A percentile compares a stretch with the other conserved stretches of the same genome.
Evolutionary conservation across 352 stramenopile species (phyloP).

Genomic region (Phytophthora pluvialis): DNA sequence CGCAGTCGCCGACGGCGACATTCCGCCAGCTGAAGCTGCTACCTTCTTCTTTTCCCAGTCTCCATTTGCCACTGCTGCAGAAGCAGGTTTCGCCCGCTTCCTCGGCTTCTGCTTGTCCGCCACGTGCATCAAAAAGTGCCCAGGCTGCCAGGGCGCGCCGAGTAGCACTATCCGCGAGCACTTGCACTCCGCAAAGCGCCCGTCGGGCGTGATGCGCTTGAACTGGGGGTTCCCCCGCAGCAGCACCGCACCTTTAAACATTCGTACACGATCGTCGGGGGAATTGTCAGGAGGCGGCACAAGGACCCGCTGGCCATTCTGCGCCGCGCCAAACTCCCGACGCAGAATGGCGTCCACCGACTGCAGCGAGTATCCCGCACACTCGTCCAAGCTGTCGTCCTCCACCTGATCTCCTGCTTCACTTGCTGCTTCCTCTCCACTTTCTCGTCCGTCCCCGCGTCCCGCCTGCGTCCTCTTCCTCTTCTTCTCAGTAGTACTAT

Average conservation of each 20-base stretch:
- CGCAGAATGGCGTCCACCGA: constrained; percentile 39
- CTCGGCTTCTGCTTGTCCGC: constrained; percentile 54
- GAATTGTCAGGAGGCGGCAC: constrained; percentile 7
- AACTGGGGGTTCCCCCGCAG: constrained; percentile 58
- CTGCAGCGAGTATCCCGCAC: constrained; percentile 34
- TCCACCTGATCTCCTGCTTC: neutral
- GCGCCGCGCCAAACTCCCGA: constrained; percentile 33
- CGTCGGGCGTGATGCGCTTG: constrained; percentile 65
- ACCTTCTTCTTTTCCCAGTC: constrained; percentile 30
- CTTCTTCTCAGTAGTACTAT: constrained; percentile 23
- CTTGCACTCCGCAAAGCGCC: constrained; percentile 69
- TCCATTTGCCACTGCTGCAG: neutral
- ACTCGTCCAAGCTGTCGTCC: constrained; percentile 8
- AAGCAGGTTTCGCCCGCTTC: constrained; percentile 32
- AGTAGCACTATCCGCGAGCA: constrained; percentile 73
- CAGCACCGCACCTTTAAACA: constrained; percentile 41
- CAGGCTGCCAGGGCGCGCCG: constrained; percentile 52
- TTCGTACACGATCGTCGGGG: constrained; percentile 18
- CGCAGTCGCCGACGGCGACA: constrained; percentile 1
- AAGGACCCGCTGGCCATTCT: constrained; percentile 27
- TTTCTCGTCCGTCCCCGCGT: neutral
- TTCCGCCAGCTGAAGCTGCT: no score
- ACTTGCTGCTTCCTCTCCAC: constrained; percentile 1
- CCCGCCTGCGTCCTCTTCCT: constrained; percentile 13
- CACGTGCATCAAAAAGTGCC: constrained; percentile 67